Evolutionary conservation across 192 early-diverging fungal species (phyloP).

Genomic region (Phycomyces blakesleeanus): DNA sequence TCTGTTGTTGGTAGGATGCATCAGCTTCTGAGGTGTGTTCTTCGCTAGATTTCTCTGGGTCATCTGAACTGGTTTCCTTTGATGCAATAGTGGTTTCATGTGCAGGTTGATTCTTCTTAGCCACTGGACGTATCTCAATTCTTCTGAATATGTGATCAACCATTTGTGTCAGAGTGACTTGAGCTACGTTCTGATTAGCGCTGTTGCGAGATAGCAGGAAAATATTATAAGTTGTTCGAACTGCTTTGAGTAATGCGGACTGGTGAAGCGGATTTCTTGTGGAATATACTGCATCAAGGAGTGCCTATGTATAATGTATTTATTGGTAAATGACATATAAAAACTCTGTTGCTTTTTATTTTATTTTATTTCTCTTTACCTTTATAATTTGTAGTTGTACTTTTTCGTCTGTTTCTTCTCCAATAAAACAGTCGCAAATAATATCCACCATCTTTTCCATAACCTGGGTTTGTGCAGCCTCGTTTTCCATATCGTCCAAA

Average conservation of each 20-base stretch:
- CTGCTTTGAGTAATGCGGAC: slow-evolving; percentile 69
- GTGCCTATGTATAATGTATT: too few species aligned
- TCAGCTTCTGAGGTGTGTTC: background rate
- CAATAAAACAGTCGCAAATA: slow-evolving; percentile 75
- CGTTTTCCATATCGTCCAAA: slow-evolving; percentile 44
- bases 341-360: too few species aligned
- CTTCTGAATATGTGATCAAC: slow-evolving; percentile 76
- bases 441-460: slow-evolving; percentile 68
- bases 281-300: slow-evolving; percentile 77
- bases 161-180: slow-evolving; percentile 88
- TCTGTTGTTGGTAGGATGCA: slow-evolving; percentile 23
- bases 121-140: slow-evolving; percentile 36
- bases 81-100: background rate
- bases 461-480: slow-evolving; percentile 42
- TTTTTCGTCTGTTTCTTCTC: slow-evolving; percentile 77
- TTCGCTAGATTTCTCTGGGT: background rate
- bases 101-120: background rate
- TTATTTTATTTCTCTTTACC: slow-evolving; percentile 23
- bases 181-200: slow-evolving; percentile 80
- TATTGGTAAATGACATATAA: too few species aligned
- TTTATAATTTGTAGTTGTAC: slow-evolving; percentile 91
- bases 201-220: slow-evolving; percentile 73
- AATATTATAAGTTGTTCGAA: slow-evolving; percentile 85
- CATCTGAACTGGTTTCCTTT: background rate
- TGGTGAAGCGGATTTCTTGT: slow-evolving; percentile 66